phyloP scores from a whole-genome alignment of 176 grass and related monocot genomes.

The Ampelocalamus luodianensis region DNA sequence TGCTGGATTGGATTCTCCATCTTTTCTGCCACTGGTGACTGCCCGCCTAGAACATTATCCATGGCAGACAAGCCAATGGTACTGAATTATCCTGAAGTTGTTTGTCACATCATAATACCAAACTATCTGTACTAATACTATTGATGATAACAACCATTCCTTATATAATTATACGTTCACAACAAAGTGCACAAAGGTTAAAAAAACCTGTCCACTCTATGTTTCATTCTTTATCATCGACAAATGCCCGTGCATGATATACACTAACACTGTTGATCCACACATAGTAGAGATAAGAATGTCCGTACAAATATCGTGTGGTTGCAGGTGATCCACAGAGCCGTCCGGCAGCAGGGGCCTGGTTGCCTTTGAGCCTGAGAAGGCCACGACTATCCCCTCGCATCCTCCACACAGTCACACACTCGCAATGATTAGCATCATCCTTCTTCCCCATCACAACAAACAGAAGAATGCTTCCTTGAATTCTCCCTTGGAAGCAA shows the following conservation, averaged over 20 bases:
- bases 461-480: not conserved
- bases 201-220: not conserved
- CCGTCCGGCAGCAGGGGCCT: not conserved
- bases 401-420: not conserved
- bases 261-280: not conserved
- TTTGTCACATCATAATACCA: constrained; percentile 37
- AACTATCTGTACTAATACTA: not conserved
- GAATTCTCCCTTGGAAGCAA: constrained; percentile 45
- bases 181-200: no score
- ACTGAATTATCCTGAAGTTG: constrained; percentile 25
- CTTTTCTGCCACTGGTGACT: constrained; percentile 31
- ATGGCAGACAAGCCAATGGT: constrained; percentile 25
- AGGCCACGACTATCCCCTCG: constrained; percentile 8
- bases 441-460: constrained; percentile 4
- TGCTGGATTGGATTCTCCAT: constrained; percentile 20
- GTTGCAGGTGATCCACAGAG: not conserved
- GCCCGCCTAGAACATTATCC: not conserved
- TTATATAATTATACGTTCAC: not conserved
- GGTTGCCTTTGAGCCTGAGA: constrained; percentile 5
- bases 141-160: not conserved
- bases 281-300: not conserved
- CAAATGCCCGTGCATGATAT: not conserved
- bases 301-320: not conserved
- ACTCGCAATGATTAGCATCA: not conserved
- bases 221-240: not conserved